Conservation (phyloP, 2,329 filamentous ascomycete genomes). For the Talaromyces sp. region DNA sequence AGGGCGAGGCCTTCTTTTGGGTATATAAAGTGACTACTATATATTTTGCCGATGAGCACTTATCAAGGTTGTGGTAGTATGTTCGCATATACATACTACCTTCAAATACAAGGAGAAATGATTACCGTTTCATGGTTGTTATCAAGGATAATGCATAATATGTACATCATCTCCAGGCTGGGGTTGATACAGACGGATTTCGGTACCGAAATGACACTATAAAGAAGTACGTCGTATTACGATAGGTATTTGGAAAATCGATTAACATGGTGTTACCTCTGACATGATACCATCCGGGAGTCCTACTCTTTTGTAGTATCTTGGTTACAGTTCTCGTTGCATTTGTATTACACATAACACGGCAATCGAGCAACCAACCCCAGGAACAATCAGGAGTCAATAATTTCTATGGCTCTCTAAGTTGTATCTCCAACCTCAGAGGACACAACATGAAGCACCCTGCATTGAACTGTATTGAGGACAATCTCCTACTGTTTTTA, state of each 20-base stretch:
- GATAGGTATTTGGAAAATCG: background rate
- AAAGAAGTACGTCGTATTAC: background rate
- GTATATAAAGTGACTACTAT: too few species aligned
- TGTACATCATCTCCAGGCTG: background rate
- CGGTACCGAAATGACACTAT: background rate
- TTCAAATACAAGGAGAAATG: too few species aligned
- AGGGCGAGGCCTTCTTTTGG: too few species aligned
- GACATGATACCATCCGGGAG: background rate
- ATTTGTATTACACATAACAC: background rate
- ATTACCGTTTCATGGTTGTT: too few species aligned
- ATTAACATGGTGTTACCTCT: background rate
- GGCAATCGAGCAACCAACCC: background rate
- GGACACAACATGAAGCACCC: background rate
- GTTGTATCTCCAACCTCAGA: background rate
- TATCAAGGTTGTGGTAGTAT: too few species aligned
- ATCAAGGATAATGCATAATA: too few species aligned
- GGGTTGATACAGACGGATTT: background rate
- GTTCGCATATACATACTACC: too few species aligned
- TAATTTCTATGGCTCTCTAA: background rate
- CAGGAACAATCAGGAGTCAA: background rate
- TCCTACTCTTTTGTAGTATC: background rate
- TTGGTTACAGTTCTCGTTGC: background rate
- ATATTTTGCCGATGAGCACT: too few species aligned
- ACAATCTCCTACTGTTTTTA: background rate
- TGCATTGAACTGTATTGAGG: background rate